phyloP scores from a whole-genome alignment of 1,139 yeast species.

The Kurtzmaniella quercitrusa region DNA sequence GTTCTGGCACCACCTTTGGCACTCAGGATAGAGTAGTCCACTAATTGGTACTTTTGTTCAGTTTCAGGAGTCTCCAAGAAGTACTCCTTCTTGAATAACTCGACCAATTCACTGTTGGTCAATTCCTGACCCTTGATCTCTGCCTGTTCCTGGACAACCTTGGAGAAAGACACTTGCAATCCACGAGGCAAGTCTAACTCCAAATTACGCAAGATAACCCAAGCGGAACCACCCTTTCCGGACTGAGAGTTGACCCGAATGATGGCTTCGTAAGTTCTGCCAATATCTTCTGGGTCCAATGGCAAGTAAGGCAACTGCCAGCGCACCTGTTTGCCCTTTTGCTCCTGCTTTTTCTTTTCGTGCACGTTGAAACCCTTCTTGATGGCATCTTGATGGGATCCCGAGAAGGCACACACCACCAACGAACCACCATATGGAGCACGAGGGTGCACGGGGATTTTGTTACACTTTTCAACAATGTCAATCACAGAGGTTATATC shows the following conservation, averaged over 20 bases:
- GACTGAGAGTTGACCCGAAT: slow-evolving; percentile 97
- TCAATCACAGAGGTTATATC: slow-evolving; percentile 79
- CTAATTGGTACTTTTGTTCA: slow-evolving; percentile 35
- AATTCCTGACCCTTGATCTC: slow-evolving; percentile 84
- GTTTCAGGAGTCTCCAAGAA: slow-evolving; percentile 44
- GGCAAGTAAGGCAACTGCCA: slow-evolving; percentile 97
- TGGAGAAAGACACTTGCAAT: slow-evolving; percentile 85
- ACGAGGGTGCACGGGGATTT: slow-evolving; percentile 87
- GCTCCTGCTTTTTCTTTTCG: slow-evolving; percentile 24
- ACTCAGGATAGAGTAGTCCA: slow-evolving; percentile 46
- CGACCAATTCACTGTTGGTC: slow-evolving; percentile 69
- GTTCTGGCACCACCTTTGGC: slow-evolving; percentile 28
- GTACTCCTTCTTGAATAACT: slow-evolving; percentile 69
- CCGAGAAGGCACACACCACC: slow-evolving; percentile 94
- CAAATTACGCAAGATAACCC: slow-evolving; percentile 85
- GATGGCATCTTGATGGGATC: slow-evolving; percentile 97
- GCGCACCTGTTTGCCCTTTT: slow-evolving; percentile 28
- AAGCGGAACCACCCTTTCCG: slow-evolving; percentile 98
- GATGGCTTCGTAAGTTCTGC: slow-evolving; percentile 95
- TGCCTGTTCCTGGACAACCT: slow-evolving; percentile 75
- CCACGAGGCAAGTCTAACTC: slow-evolving; percentile 92
- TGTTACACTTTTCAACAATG: slow-evolving; percentile 88
- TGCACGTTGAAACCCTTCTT: slow-evolving; percentile 84
- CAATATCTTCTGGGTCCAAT: slow-evolving; percentile 92
- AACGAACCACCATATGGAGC: slow-evolving; percentile 97